phyloP scores from a whole-genome alignment of 2,329 filamentous ascomycete species.

The Colletotrichum sp. region DNA sequence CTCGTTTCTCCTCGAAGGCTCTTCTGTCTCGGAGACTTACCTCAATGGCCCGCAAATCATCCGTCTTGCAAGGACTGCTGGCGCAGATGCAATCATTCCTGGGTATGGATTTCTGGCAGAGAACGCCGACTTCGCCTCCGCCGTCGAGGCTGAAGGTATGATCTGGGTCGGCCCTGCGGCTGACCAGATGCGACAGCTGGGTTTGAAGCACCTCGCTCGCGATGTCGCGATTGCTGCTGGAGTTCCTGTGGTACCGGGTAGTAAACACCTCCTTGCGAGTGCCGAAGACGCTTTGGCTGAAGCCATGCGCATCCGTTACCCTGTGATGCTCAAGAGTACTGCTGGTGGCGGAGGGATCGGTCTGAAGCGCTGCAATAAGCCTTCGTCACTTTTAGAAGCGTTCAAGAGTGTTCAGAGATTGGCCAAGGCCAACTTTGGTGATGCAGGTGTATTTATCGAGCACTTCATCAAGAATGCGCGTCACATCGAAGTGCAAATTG shows the following conservation, averaged over 20 bases:
- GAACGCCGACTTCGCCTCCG: conserved; percentile 64
- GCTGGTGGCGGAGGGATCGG: conserved; percentile 53
- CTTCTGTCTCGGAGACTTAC: conserved; percentile 53
- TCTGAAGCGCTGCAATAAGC: conserved; percentile 39
- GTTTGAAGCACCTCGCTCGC: conserved; percentile 42
- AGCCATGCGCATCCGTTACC: conserved; percentile 36
- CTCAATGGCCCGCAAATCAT: conserved; percentile 69
- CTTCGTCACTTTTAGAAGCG: conserved; percentile 30
- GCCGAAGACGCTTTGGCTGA: conserved; percentile 31
- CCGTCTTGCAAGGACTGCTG: conserved; percentile 51
- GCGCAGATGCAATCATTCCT: conserved; percentile 65
- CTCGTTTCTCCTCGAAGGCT: conserved; percentile 66
- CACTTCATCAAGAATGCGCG: conserved; percentile 43
- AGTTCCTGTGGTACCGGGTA: conserved; percentile 41
- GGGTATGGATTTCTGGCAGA: conserved; percentile 73
- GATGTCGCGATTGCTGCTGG: conserved; percentile 32
- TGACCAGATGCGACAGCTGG: conserved; percentile 41
- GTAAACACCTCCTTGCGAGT: conserved; percentile 27
- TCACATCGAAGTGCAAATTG: conserved; percentile 56
- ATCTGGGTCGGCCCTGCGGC: conserved; percentile 65
- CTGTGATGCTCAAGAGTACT: conserved; percentile 53
- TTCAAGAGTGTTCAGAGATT: conserved; percentile 42
- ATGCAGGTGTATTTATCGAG: conserved; percentile 45
- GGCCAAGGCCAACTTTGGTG: conserved; percentile 46
- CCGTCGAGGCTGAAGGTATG: conserved; percentile 58